A percentile compares a stretch with the other conserved stretches of the same genome.
Evolutionary conservation across 2,329 filamentous ascomycete genomes (phyloP).

Genomic region (Lachnellula arida): DNA sequence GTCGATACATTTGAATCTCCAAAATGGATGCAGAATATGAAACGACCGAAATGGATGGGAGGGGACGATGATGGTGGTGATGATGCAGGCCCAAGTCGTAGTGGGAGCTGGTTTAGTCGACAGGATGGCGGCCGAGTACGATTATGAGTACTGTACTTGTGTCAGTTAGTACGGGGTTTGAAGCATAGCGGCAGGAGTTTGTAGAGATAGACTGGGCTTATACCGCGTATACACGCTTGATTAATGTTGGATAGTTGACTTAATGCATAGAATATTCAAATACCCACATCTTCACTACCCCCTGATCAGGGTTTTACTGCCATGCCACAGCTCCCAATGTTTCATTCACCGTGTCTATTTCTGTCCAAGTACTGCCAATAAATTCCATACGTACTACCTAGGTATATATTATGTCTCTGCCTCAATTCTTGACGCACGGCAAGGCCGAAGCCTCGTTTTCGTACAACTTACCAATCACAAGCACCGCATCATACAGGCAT

Average conservation of each 20-base stretch:
- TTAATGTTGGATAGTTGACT: constrained; percentile 3
- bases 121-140: constrained; percentile 30
- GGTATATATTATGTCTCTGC: too few species aligned
- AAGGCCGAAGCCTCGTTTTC: neutral
- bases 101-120: constrained; percentile 51
- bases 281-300: neutral
- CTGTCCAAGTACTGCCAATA: too few species aligned
- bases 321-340: neutral
- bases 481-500: neutral
- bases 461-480: neutral
- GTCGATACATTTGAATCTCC: constrained; percentile 79
- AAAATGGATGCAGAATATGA: constrained; percentile 75
- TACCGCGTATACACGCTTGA: constrained; percentile 8
- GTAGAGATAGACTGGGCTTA: constrained; percentile 11
- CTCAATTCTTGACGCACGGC: too few species aligned
- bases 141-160: constrained; percentile 18
- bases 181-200: constrained; percentile 31
- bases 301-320: neutral
- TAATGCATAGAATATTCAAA: neutral
- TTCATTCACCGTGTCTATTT: neutral
- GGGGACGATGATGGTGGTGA: constrained; percentile 43
- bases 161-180: constrained; percentile 2
- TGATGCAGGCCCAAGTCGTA: constrained; percentile 32
- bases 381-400: neutral
- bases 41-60: constrained; percentile 78